A percentile compares a stretch with the other conserved stretches of the same genome.
These are phyloP conservation scores for Amylocystis lapponica DNA, from an alignment of 768 basidiomycete species.

Conservation along the genomic window DNA sequence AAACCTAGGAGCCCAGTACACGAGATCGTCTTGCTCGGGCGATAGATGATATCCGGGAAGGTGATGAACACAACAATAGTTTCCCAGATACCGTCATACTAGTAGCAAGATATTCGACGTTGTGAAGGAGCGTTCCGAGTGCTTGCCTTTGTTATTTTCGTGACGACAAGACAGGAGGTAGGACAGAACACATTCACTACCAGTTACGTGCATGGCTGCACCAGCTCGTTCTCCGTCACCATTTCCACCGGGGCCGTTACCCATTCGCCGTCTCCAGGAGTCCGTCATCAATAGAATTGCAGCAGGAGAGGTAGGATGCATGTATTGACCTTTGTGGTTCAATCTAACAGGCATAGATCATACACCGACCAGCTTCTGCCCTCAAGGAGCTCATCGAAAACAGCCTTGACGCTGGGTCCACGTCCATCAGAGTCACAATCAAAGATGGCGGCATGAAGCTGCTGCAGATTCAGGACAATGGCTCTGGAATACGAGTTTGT, in stretches of 20 bases:
- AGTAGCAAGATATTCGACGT: too few species aligned
- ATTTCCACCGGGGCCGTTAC: slow-evolving; percentile 40
- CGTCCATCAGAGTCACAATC: slow-evolving; percentile 77
- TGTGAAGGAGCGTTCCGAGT: too few species aligned
- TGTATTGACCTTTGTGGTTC: neutral
- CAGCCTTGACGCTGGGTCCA: slow-evolving; percentile 87
- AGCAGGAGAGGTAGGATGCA: slow-evolving; percentile 41
- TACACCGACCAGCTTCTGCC: slow-evolving; percentile 88
- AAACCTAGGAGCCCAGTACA: too few species aligned
- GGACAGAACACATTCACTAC: too few species aligned
- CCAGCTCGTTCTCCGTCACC: slow-evolving; percentile 12
- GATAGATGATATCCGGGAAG: too few species aligned
- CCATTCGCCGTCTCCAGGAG: slow-evolving; percentile 74
- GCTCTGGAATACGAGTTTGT: slow-evolving; percentile 81
- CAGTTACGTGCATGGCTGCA: too few species aligned
- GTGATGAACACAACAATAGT: too few species aligned
- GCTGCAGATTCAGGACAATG: slow-evolving; percentile 95
- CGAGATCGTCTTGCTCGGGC: too few species aligned
- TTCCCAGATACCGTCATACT: too few species aligned
- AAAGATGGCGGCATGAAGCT: slow-evolving; percentile 96
- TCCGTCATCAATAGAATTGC: slow-evolving; percentile 90
- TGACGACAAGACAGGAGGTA: too few species aligned
- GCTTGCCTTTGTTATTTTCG: too few species aligned
- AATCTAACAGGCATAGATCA: slow-evolving; percentile 45
- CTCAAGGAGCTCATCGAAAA: slow-evolving; percentile 97